phyloP scores from a whole-genome alignment of 257 asterid species.

The Nicotiana obtusifolia region DNA sequence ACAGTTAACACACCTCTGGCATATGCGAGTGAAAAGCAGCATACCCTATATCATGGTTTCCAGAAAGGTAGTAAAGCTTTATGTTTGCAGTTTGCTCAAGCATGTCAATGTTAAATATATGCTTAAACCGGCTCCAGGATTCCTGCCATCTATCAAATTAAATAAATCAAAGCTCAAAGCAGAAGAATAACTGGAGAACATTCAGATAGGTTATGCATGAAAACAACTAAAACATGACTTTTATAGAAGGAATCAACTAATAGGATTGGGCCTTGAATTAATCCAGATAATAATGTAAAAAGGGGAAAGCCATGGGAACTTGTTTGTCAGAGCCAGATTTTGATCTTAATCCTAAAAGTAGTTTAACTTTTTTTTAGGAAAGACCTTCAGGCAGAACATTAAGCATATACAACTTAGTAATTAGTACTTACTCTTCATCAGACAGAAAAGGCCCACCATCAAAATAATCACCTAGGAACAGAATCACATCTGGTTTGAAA shows the following conservation, averaged over 20 bases:
- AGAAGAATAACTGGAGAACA: conserved; percentile 13
- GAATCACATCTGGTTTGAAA: conserved; percentile 67
- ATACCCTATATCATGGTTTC: conserved; percentile 92
- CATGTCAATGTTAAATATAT: conserved; percentile 68
- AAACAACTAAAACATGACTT: not conserved
- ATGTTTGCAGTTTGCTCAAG: conserved; percentile 47
- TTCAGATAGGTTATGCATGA: not conserved
- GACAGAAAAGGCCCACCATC: conserved; percentile 72
- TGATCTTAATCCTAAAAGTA: not conserved
- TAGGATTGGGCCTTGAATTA: not conserved
- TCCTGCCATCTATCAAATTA: conserved; percentile 67
- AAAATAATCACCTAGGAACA: conserved; percentile 92
- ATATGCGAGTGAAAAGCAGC: conserved; percentile 50
- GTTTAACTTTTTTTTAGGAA: not conserved
- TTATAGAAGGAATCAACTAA: not conserved
- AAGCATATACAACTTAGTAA: conserved; percentile 17
- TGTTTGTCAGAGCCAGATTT: not conserved
- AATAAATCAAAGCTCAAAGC: conserved; percentile 6
- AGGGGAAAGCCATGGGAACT: not conserved
- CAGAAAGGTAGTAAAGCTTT: conserved; percentile 56
- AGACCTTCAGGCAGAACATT: not conserved
- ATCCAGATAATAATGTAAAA: not conserved
- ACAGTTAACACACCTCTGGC: conserved; percentile 51
- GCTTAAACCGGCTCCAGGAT: conserved; percentile 80
- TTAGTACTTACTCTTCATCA: conserved; percentile 78